phyloP scores from a whole-genome alignment of 192 early-diverging fungal species.

The Linnemannia elongata region DNA sequence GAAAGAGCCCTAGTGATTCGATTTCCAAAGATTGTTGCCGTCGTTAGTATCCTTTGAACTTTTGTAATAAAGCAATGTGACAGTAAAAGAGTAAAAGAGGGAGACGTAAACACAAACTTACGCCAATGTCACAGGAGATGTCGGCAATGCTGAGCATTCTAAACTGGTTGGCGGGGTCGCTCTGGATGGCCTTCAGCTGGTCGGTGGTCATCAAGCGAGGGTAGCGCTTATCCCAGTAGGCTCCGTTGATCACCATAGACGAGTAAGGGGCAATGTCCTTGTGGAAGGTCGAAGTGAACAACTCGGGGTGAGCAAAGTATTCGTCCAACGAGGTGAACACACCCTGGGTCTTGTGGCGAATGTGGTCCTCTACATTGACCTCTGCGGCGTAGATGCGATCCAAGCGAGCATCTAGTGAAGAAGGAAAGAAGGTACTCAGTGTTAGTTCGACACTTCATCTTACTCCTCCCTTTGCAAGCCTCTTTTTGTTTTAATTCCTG shows the following conservation, averaged over 20 bases:
- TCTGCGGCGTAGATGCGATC: slow-evolving; percentile 87
- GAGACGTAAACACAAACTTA: slow-evolving; percentile 32
- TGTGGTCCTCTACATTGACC: slow-evolving; percentile 84
- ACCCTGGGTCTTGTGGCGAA: slow-evolving; percentile 80
- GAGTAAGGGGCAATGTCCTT: slow-evolving; percentile 92
- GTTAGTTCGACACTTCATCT: background rate
- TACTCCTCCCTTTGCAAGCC: background rate
- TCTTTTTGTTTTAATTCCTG: background rate
- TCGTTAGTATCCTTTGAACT: background rate
- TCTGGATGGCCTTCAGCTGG: slow-evolving; percentile 82
- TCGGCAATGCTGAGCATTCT: slow-evolving; percentile 91
- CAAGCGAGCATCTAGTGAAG: slow-evolving; percentile 67
- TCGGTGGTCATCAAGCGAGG: slow-evolving; percentile 91
- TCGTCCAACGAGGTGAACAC: slow-evolving; percentile 69
- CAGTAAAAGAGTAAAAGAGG: background rate
- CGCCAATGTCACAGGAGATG: slow-evolving; percentile 93
- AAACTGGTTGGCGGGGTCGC: slow-evolving; percentile 70
- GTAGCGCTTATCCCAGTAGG: slow-evolving; percentile 91
- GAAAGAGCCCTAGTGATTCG: slow-evolving; percentile 78
- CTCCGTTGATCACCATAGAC: slow-evolving; percentile 90
- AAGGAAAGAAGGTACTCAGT: background rate
- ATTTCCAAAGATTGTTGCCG: background rate
- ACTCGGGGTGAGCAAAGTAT: slow-evolving; percentile 80
- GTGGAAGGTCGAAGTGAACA: slow-evolving; percentile 50
- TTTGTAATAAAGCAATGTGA: background rate